These are phyloP conservation scores for Scleromitrula shiraiana DNA, from an alignment of 2,329 filamentous ascomycete genomes.

Conservation along the genomic window DNA sequence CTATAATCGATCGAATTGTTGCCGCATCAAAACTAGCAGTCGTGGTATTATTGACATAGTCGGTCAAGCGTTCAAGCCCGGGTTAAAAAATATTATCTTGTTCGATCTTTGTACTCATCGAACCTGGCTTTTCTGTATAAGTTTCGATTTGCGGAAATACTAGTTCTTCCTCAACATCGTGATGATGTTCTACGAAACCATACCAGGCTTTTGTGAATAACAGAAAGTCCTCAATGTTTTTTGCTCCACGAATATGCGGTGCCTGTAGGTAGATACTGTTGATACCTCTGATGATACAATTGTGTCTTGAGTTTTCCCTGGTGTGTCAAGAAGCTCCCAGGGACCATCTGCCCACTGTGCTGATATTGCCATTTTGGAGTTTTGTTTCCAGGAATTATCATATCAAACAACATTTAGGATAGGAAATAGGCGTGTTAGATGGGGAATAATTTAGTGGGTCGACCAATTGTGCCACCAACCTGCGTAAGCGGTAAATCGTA, in stretches of 20 bases:
- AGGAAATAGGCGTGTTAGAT: too few species aligned
- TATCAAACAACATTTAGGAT: too few species aligned
- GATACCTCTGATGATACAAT: not conserved
- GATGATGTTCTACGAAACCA: not conserved
- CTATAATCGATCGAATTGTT: not conserved
- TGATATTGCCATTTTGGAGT: slow-evolving; percentile 4
- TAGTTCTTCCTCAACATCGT: not conserved
- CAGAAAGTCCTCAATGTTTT: not conserved
- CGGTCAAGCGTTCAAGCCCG: not conserved
- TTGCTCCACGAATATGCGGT: not conserved
- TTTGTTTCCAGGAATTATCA: too few species aligned
- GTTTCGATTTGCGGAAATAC: not conserved
- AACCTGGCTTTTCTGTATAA: not conserved
- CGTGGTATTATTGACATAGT: not conserved
- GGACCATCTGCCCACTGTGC: slow-evolving; percentile 8
- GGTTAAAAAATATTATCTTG: not conserved
- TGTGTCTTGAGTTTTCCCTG: not conserved
- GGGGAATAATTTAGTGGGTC: too few species aligned
- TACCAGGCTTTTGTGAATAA: not conserved
- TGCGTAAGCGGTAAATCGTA: too few species aligned
- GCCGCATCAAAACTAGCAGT: not conserved
- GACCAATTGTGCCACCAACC: too few species aligned
- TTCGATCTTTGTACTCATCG: not conserved
- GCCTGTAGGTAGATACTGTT: not conserved
- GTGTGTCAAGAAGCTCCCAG: slow-evolving; percentile 11